Base-by-base conservation (phyloP, 2,329 filamentous ascomycete species). In the Aspergillus sp. region DNA sequence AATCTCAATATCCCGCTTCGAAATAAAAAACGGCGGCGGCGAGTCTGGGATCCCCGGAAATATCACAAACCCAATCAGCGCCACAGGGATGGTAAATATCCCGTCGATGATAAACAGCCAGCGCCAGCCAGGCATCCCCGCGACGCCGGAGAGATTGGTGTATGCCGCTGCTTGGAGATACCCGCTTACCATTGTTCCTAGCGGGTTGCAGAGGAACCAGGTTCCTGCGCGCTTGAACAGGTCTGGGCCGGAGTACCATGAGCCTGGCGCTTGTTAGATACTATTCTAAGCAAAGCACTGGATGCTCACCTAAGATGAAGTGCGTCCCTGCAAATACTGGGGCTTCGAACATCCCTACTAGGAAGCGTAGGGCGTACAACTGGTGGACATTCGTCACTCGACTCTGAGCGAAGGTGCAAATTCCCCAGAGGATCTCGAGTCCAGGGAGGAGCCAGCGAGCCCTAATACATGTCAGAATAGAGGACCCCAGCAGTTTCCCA, bases 101-200 rank as follows among this genome's bases (percentile, higher is more conserved):
- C 80, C 81, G 62, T 86, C 82, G 43, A 85, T 81, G 40, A 86
- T 80, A 56, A 86, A 86, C 0, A 86, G 73, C 82, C 80, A 82
- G 59, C 79, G 73, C 80, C 80, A 84, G 0, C 82, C 82, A 0
- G 77, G 70, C 65, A 80, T 77, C 0, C 82, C 82, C 11, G 68
- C 67, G 0, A 78, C 70, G 0, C 82, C 82, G 17, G 81, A 80
- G 0, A 85, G 73, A 27, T 79, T 79, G 19, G 78, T 79, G 65
- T 84, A 83, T 0, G 80, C 80, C 0, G 79, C 82, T 0, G 82
- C 78, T 70, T 84, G 82, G 0, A 85, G 73, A 57, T 84, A 85
- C 1, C 82, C 83, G n/a, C 80, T 81, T 48, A 85, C 80, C 79
- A 85, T 83, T n/a, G 74, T 72, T 0, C 81, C 83, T 0, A 84